Percentiles rank a stretch among this genome's conserved stretches.
phyloP scores from a whole-genome alignment of 2,329 filamentous ascomycete species.

The Fusarium subglutinans region DNA sequence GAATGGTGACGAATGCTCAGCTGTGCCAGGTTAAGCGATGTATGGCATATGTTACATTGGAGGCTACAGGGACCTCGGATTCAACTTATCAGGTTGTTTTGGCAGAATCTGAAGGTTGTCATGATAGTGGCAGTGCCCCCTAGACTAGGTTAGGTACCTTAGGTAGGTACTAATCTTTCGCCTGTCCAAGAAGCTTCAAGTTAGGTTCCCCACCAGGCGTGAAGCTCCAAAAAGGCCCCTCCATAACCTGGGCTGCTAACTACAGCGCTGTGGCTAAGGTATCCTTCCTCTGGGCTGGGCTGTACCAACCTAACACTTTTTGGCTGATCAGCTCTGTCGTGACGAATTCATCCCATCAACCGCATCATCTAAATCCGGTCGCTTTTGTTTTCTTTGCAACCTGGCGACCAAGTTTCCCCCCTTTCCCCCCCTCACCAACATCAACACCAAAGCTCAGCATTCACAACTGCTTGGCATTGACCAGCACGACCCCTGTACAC shows the following conservation, averaged over 20 bases:
- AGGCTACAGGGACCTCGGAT: neutral
- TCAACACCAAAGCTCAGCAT: constrained; percentile 10
- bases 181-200: neutral
- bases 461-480: constrained; percentile 17
- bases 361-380: neutral
- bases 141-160: neutral
- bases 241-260: neutral
- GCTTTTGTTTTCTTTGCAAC: neutral
- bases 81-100: constrained; percentile 1
- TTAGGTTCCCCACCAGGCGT: constrained; percentile 7
- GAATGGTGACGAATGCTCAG: constrained; percentile 12
- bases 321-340: neutral
- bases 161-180: neutral
- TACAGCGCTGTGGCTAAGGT: neutral
- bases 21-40: constrained; percentile 4
- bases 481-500: constrained; percentile 11
- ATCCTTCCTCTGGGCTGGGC: neutral
- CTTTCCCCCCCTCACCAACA: neutral
- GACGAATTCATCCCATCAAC: constrained; percentile 21
- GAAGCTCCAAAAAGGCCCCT: constrained; percentile 5
- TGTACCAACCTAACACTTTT: neutral
- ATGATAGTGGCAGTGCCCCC: constrained; percentile 2
- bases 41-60: constrained; percentile 2
- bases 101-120: neutral
- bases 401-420: neutral